Evolutionary conservation across 78 protist species (phyloP).

Genomic region (Polysphondylium violaceum): DNA sequence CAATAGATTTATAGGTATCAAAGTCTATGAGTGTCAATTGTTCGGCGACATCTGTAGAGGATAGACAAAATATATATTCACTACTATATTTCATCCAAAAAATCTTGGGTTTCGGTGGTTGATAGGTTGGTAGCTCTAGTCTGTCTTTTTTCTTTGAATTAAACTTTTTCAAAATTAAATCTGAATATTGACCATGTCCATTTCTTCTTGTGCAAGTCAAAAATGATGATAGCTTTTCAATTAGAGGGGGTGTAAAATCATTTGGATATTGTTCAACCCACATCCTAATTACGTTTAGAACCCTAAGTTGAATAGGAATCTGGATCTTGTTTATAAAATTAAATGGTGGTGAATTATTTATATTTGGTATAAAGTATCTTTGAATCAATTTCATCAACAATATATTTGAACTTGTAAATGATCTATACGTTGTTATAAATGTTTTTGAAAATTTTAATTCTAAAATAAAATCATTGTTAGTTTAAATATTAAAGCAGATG

Average conservation of each 20-base stretch:
- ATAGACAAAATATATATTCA: constrained; percentile 28
- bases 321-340: constrained; percentile 22
- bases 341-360: not conserved
- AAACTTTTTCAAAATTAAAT: constrained; percentile 33
- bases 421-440: constrained; percentile 46
- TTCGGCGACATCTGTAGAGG: constrained; percentile 15
- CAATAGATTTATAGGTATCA: constrained; percentile 36
- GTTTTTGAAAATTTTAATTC: constrained; percentile 54
- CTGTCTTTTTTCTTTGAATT: not conserved
- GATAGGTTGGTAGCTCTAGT: not conserved
- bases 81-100: constrained; percentile 62
- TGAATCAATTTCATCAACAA: constrained; percentile 37
- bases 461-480: too few relatives aligned
- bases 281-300: constrained; percentile 33
- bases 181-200: constrained; percentile 47
- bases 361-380: constrained; percentile 46
- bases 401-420: constrained; percentile 28
- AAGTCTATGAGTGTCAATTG: constrained; percentile 49
- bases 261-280: constrained; percentile 41
- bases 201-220: not conserved
- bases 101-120: constrained; percentile 23
- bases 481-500: not conserved
- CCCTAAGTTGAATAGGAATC: constrained; percentile 47
- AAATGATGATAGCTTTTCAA: constrained; percentile 16
- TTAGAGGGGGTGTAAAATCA: constrained; percentile 12